phyloP scores from a whole-genome alignment of 73 alveolate genomes.

The Effrenium voratum region DNA sequence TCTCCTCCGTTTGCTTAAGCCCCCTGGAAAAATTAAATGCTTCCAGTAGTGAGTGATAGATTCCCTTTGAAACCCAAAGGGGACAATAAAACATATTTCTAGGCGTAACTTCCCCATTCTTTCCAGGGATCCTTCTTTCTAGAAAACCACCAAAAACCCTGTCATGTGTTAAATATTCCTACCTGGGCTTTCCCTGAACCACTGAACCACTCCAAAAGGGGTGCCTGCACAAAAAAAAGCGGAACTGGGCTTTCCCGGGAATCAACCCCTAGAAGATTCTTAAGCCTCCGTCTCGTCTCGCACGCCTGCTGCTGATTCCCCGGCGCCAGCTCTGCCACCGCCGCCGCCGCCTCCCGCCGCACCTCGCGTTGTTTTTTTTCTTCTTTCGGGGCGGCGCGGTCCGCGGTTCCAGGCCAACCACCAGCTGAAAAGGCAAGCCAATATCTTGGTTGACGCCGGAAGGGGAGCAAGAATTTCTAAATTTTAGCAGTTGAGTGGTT shows the following conservation, averaged over 20 bases:
- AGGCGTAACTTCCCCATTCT: background rate
- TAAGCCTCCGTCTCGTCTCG: background rate
- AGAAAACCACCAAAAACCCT: background rate
- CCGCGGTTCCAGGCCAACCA: too few relatives aligned
- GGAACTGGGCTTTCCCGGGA: background rate
- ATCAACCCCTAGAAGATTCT: background rate
- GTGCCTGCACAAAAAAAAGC: background rate
- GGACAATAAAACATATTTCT: too few relatives aligned
- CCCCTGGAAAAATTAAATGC: too few relatives aligned
- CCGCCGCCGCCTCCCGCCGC: slow-evolving; percentile 67
- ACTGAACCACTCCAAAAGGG: background rate
- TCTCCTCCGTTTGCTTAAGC: too few relatives aligned
- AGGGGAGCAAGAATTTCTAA: too few relatives aligned
- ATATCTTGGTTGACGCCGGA: too few relatives aligned
- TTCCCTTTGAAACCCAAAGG: too few relatives aligned
- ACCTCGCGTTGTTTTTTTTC: too few relatives aligned
- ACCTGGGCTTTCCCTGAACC: background rate
- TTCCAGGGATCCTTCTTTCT: background rate
- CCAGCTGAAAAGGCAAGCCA: too few relatives aligned
- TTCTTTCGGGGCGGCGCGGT: too few relatives aligned
- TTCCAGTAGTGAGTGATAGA: too few relatives aligned
- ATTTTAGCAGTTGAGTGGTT: too few relatives aligned
- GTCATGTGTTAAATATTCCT: background rate
- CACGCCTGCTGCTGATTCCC: slow-evolving; percentile 56
- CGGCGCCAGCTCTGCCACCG: slow-evolving; percentile 75